Evolutionary conservation across 257 asterid species (phyloP).

Genomic region (Solanum ossicruentum): DNA sequence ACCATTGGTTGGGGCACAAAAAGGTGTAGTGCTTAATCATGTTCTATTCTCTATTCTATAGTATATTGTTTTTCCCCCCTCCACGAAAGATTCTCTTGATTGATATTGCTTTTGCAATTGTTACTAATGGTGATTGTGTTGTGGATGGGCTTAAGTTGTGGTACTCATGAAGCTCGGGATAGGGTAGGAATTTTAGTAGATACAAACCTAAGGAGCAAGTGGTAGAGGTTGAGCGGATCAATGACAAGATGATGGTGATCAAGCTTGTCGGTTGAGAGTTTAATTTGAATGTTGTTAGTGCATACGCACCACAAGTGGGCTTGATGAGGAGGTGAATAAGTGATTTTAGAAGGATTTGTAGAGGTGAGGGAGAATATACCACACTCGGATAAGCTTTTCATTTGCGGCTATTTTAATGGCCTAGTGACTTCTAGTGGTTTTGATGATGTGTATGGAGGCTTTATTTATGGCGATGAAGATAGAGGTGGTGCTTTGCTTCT

Average conservation of each 20-base stretch:
- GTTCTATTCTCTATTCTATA: neutral
- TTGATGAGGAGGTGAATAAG: neutral
- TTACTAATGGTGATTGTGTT: neutral
- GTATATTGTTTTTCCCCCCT: neutral
- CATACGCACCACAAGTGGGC: neutral
- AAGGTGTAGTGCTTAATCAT: slow-evolving; percentile 23
- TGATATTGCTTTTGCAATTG: neutral
- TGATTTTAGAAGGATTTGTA: neutral
- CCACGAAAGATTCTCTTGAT: neutral
- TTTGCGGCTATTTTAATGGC: neutral
- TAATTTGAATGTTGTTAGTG: neutral
- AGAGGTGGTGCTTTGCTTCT: neutral
- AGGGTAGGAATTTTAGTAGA: neutral
- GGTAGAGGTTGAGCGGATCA: neutral
- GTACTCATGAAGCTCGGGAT: neutral
- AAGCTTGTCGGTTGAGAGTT: neutral
- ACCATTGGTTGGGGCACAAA: slow-evolving; percentile 53
- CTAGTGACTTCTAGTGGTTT: neutral
- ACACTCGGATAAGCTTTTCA: neutral
- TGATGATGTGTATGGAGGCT: neutral
- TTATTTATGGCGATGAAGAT: neutral
- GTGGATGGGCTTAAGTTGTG: neutral
- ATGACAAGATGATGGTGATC: neutral
- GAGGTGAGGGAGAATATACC: neutral
- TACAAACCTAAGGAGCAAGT: neutral